Evolutionary conservation across 1,284 basidiomycete genomes (phyloP).

Genomic region (Hemileia vastatrix): DNA sequence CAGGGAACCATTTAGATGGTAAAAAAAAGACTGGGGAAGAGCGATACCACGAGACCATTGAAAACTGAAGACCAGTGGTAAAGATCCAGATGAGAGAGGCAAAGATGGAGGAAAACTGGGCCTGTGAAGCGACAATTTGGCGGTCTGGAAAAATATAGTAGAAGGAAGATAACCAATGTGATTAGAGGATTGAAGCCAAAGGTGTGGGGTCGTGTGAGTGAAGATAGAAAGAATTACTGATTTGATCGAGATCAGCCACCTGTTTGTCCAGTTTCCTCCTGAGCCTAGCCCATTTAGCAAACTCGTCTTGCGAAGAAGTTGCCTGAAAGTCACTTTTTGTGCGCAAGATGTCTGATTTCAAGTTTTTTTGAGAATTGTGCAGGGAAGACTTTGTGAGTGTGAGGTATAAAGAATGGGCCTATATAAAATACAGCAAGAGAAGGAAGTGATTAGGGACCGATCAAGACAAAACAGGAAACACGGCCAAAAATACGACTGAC

Average conservation of each 20-base stretch:
- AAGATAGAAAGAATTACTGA: constrained; percentile 48
- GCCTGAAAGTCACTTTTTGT: constrained; percentile 75
- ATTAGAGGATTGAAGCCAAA: constrained; percentile 3
- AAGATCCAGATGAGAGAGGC: constrained; percentile 63
- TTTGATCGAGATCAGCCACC: constrained; percentile 80
- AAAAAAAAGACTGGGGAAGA: constrained; percentile 80
- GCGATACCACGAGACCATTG: constrained; percentile 78
- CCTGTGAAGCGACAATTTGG: constrained; percentile 57
- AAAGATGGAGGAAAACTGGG: constrained; percentile 64
- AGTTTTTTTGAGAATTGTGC: constrained; percentile 54
- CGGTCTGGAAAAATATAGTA: constrained; percentile 52
- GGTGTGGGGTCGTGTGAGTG: constrained; percentile 6
- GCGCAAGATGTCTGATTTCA: constrained; percentile 65
- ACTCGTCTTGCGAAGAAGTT: constrained; percentile 93
- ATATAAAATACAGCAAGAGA: constrained; percentile 4
- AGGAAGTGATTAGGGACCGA: too few relatives aligned
- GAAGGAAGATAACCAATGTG: background rate
- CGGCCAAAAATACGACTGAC: constrained; percentile 50
- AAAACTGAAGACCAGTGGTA: constrained; percentile 72
- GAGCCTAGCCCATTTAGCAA: constrained; percentile 96
- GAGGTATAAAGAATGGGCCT: constrained; percentile 27
- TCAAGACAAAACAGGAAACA: background rate
- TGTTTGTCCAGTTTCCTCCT: constrained; percentile 84
- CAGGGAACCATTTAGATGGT: constrained; percentile 66
- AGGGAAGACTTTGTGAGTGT: constrained; percentile 48